Percentiles rank a stretch among this genome's conserved stretches.
Conservation (phyloP, 441 rosid species). For the Adansonia gregorii region DNA sequence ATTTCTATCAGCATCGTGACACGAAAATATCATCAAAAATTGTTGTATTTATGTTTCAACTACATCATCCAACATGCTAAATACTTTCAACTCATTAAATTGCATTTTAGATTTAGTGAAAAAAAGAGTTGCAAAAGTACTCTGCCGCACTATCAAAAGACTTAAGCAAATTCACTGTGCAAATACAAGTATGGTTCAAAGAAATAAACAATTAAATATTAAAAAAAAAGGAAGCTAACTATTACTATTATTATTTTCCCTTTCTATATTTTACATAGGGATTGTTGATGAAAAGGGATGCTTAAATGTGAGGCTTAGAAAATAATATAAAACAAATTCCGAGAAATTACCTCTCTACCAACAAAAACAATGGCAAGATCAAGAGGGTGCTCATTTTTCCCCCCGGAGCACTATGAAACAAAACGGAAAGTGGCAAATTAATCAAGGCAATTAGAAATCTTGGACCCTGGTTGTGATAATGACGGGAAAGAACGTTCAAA, state of each 20-base stretch:
- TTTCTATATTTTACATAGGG: background rate
- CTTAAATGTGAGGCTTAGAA: background rate
- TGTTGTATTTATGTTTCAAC: background rate
- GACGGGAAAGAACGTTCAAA: background rate
- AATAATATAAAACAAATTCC: background rate
- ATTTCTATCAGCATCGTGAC: background rate
- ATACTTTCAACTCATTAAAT: background rate
- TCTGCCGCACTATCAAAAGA: background rate
- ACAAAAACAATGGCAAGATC: slow-evolving; percentile 85
- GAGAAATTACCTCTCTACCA: slow-evolving; percentile 74
- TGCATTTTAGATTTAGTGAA: background rate
- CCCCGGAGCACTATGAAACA: slow-evolving; percentile 61
- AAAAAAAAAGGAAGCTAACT: background rate
- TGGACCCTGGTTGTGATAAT: background rate
- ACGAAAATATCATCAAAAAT: background rate
- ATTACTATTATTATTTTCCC: background rate
- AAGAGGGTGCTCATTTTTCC: slow-evolving; percentile 51
- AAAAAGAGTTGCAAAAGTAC: background rate
- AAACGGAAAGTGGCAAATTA: background rate
- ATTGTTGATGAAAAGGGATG: background rate
- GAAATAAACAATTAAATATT: background rate
- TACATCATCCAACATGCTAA: background rate
- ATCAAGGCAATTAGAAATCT: slow-evolving; percentile 11
- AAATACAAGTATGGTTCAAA: background rate
- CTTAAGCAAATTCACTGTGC: background rate